phyloP scores from a whole-genome alignment of 1,284 basidiomycete species.

The Dichomitus squalens region DNA sequence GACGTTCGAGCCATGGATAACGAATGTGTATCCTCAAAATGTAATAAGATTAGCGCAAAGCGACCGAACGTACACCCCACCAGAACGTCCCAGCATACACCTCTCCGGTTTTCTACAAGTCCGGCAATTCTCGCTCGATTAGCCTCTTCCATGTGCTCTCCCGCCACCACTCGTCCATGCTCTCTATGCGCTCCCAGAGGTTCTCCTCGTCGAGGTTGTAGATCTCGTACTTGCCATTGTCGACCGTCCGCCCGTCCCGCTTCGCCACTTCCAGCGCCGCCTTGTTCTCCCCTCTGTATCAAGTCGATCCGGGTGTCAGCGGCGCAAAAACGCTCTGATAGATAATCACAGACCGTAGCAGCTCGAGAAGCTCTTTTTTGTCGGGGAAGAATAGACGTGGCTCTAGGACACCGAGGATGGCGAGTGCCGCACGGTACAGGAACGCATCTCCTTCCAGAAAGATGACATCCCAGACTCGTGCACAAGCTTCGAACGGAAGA shows the following conservation, averaged over 20 bases:
- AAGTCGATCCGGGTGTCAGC: background rate
- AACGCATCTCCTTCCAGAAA: slow-evolving; percentile 88
- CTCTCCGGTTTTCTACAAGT: slow-evolving; percentile 49
- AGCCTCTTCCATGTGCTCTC: slow-evolving; percentile 88
- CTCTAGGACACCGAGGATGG: slow-evolving; percentile 85
- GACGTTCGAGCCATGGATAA: background rate
- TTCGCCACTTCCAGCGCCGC: slow-evolving; percentile 82
- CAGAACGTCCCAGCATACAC: background rate
- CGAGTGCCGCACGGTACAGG: slow-evolving; percentile 81
- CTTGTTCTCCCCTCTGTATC: slow-evolving; percentile 77
- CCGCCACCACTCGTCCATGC: slow-evolving; percentile 92
- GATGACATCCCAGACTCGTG: slow-evolving; percentile 89
- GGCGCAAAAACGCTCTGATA: background rate
- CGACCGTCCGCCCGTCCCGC: slow-evolving; percentile 59
- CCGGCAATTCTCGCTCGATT: slow-evolving; percentile 85
- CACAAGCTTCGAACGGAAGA: slow-evolving; percentile 85
- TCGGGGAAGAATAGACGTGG: slow-evolving; percentile 87
- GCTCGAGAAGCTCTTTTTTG: slow-evolving; percentile 69
- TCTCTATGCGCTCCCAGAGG: slow-evolving; percentile 76
- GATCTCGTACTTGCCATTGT: slow-evolving; percentile 83
- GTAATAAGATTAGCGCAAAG: slow-evolving; percentile 20
- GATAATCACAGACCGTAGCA: slow-evolving; percentile 55
- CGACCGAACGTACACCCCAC: slow-evolving; percentile 1
- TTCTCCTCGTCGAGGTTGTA: slow-evolving; percentile 87
- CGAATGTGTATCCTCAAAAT: background rate